Evolutionary conservation across 2,329 filamentous ascomycete species (phyloP), one percentile per base, ranked within the genome.

Genomic region (Nothophoma quercina): DNA sequence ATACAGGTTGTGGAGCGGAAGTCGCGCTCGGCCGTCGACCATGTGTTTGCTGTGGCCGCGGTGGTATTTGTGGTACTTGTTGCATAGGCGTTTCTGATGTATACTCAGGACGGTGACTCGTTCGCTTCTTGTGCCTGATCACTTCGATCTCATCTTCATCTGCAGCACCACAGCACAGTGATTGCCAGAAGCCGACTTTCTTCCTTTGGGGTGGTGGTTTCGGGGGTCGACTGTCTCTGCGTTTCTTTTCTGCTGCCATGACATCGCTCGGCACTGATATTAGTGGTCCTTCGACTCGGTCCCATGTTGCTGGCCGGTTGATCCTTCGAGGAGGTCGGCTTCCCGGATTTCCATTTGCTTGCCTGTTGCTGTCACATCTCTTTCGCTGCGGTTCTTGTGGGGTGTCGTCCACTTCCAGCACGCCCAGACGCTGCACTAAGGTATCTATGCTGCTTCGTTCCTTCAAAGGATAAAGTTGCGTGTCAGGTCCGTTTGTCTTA

Each of bases 391-490:
- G 71, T 26, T 75, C 74, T 41, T 77, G 73, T 28, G 43, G 59
- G 6, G 59, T 51, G 21, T 73, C 70, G 5, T 87, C 79, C 30
- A 92, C 75, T 36, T 90, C 84, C n/a, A 91, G 72, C 16, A 95
- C 78, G 3, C 91, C 91, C 4, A 97, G 78, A 35, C 90, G 82
- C 60, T 91, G 90, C 33, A 92, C 86, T 51, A 98, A 78, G 0
- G 92, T 96, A 72, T 99, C 95, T 49, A 98, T 83, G 65, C 93
- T 97, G 26, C 86, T 88, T 43, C 90, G 81, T 51, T 84, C 80
- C 62, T 87, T 83, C 46, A 88, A 74, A 4, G 87, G 83, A 6
- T 85, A 81, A 4, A 82, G 78, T 15, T 78, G 71, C 22, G 77
- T 77, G 33, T 67, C 67, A 23, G 68, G 64, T 13, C 64, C 61